Evolutionary conservation across 768 basidiomycete species (phyloP), one percentile per base, ranked within the genome.

Genomic region (Pulveroboletus ravenelii): DNA sequence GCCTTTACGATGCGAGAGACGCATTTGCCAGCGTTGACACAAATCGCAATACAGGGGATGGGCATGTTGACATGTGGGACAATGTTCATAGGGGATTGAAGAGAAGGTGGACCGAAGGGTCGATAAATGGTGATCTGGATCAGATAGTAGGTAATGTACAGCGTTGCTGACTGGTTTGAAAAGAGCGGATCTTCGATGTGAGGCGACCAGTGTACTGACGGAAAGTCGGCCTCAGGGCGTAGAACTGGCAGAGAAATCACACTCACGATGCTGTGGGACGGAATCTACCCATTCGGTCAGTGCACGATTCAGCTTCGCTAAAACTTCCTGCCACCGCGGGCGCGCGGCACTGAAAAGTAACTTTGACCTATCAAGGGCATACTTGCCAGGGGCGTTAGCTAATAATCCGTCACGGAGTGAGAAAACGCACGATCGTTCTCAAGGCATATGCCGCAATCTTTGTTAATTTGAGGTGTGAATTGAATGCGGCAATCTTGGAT

Each of bases 281-380:
- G 76, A 74, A 43, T 84, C 80, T 10, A 78, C 67, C 88, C 89
- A 93, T 50, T 84, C 78, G 51, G 82, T 81, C 58, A 93, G 73
- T 0, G 82, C 83, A 6, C 76, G 73, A 59, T 85, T 85, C 31
- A 92, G 70, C 50, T 87, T 83, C 14, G 79, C 74, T 14, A 90
- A 72, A 29, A 86, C 78, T 39, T 81, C 74, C 42, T 76, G 76
- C 74, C 79, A 81, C 49, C 76, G 73, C 49, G 74, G 69, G 27
- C 77, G 74, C 38, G 78, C 74, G 51, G 78, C 68, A 32, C 79
- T 82, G 23, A 76, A 65, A 34, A 79, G 69, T 15, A 80, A 66
- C 56, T 82, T 81, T 18, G 78, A 73, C 64, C 79, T 83, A 67
- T 88, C 80, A 54, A 88, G 79, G 9, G 82, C 79, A 71, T 92